A percentile compares a stretch with the other conserved stretches of the same genome.
Evolutionary conservation across 2,329 filamentous ascomycete species (phyloP).

Genomic region (Aspergillus felis): DNA sequence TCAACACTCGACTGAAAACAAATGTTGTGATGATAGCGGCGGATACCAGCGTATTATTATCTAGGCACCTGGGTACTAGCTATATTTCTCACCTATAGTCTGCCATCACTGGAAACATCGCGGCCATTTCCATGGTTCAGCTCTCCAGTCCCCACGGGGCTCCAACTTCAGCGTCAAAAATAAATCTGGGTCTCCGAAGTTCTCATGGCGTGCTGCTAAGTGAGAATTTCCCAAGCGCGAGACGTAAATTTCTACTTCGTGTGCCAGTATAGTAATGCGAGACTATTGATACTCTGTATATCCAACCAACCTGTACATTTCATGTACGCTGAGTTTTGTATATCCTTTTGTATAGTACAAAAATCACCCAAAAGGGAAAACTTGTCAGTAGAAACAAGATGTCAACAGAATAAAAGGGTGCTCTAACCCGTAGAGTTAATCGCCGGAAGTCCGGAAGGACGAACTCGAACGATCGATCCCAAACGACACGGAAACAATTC

Average conservation of each 20-base stretch:
- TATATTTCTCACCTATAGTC: not conserved
- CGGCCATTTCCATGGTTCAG: not conserved
- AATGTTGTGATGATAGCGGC: not conserved
- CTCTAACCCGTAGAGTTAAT: not conserved
- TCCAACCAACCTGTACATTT: not conserved
- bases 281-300: not conserved
- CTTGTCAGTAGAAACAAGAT: not conserved
- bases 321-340: not conserved
- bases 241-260: not conserved
- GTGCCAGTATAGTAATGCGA: not conserved
- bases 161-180: not conserved
- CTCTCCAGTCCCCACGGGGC: not conserved
- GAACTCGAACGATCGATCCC: not conserved
- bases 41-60: not conserved
- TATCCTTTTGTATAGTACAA: not conserved
- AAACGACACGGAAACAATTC: not conserved
- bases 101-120: not conserved
- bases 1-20: not conserved
- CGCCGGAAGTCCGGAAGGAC: not conserved
- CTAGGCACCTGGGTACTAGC: too few species aligned
- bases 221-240: not conserved
- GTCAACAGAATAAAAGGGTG: not conserved
- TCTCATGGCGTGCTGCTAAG: not conserved
- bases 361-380: not conserved
- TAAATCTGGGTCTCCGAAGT: not conserved